Evolutionary conservation across 1,284 basidiomycete genomes (phyloP).

Genomic region (Trichosporon coremiiforme): DNA sequence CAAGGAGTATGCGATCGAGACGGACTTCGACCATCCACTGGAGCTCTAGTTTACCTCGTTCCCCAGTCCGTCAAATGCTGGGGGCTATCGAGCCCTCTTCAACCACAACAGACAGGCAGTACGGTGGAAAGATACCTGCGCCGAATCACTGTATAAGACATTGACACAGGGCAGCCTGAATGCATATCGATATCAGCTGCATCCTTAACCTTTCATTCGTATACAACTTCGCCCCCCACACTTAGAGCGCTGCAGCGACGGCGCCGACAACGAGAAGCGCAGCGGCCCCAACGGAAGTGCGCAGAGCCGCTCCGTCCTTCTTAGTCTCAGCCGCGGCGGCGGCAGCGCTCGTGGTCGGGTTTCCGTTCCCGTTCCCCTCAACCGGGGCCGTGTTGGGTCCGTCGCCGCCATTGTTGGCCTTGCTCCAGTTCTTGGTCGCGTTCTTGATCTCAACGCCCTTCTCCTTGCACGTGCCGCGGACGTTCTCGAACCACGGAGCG

Average conservation of each 20-base stretch:
- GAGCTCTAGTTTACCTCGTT: no score
- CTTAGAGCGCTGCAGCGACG: not conserved
- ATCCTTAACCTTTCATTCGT: not conserved
- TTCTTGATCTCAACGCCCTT: constrained; percentile 9
- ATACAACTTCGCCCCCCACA: not conserved
- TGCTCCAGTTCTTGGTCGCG: constrained; percentile 4
- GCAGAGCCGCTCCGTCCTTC: not conserved
- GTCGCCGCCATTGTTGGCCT: constrained; percentile 6
- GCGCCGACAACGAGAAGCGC: not conserved
- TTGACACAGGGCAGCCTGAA: no score
- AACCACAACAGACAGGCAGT: no score
- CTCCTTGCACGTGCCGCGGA: constrained; percentile 8
- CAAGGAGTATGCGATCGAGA: not conserved
- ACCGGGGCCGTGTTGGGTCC: not conserved
- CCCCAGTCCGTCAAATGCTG: no score
- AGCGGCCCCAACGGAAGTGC: not conserved
- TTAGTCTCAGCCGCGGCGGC: not conserved
- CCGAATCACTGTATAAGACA: no score
- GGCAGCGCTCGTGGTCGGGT: not conserved
- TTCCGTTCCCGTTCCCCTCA: not conserved
- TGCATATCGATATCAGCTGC: no score
- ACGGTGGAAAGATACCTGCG: no score
- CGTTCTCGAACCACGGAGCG: constrained; percentile 19
- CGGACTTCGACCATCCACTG: no score
- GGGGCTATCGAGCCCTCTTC: no score